phyloP scores from a whole-genome alignment of 106 monocot species.

The Allium fistulosum region DNA sequence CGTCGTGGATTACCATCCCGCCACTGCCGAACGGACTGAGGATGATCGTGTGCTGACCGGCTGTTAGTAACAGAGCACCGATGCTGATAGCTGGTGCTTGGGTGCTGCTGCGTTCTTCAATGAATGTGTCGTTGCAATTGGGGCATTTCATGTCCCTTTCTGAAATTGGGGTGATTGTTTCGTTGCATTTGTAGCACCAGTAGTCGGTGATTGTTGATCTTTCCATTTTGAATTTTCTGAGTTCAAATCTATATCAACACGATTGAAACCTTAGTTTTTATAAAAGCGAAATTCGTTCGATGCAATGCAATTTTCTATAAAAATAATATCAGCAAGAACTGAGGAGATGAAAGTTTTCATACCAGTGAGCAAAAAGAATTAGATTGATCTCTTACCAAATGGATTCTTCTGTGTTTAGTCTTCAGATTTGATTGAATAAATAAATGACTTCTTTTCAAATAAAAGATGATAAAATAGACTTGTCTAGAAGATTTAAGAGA shows the following conservation, averaged over 20 bases:
- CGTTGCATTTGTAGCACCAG: slow-evolving; percentile 42
- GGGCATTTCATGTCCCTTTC: slow-evolving; percentile 43
- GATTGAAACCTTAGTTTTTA: too few species aligned
- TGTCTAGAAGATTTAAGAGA: too few species aligned
- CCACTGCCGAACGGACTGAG: not conserved
- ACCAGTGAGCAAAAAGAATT: too few species aligned
- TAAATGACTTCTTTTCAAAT: too few species aligned
- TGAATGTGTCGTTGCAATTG: slow-evolving; percentile 31
- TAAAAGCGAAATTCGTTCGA: not conserved
- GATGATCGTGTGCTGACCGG: slow-evolving; percentile 7
- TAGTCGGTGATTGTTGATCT: slow-evolving; percentile 12
- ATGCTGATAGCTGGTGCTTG: not conserved
- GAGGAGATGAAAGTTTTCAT: too few species aligned
- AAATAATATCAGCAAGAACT: not conserved
- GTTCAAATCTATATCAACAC: too few species aligned
- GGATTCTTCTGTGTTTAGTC: too few species aligned
- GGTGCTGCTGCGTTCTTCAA: slow-evolving; percentile 17
- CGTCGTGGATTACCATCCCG: not conserved
- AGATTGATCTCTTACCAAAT: too few species aligned
- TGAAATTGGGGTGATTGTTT: slow-evolving; percentile 24
- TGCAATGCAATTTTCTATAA: too few species aligned
- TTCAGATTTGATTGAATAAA: too few species aligned
- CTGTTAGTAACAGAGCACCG: slow-evolving; percentile 5
- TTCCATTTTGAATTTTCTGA: slow-evolving; percentile 10
- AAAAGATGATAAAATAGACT: too few species aligned